A percentile compares a stretch with the other conserved stretches of the same genome.
phyloP scores from a whole-genome alignment of 805 yeast genomes.

The Phaffomyces thermotolerans region DNA sequence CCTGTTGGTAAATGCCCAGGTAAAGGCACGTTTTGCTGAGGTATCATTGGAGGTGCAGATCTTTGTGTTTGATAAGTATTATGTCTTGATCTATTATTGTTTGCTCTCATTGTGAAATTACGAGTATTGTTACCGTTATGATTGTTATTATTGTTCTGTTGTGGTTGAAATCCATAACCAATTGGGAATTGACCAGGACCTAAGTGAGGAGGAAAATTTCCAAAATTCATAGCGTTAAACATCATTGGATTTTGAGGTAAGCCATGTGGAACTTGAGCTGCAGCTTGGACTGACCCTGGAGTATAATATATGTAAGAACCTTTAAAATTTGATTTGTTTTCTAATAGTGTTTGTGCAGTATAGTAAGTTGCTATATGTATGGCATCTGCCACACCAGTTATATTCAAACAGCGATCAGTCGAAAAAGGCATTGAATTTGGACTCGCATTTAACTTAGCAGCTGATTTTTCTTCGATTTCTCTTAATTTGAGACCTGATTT shows the following conservation, averaged over 20 bases:
- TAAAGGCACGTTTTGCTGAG: not conserved
- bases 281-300: constrained; percentile 30
- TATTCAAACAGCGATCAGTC: constrained; percentile 65
- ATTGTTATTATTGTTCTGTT: not conserved
- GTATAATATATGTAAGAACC: constrained; percentile 50
- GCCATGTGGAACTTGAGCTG: constrained; percentile 5
- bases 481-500: constrained; percentile 65
- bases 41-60: not conserved
- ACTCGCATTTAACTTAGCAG: constrained; percentile 69
- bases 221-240: constrained; percentile 8
- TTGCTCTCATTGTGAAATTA: not conserved
- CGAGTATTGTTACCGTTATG: not conserved
- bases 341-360: constrained; percentile 59
- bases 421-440: constrained; percentile 66
- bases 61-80: not conserved
- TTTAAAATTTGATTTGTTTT: constrained; percentile 45
- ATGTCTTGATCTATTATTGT: constrained; percentile 1
- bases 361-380: constrained; percentile 77
- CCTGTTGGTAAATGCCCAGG: not conserved
- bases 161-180: constrained; percentile 1
- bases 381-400: constrained; percentile 80
- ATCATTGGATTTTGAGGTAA: constrained; percentile 13
- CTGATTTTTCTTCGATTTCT: constrained; percentile 77
- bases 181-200: constrained; percentile 5
- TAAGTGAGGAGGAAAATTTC: constrained; percentile 3